A percentile compares a stretch with the other conserved stretches of the same genome.
phyloP scores from a whole-genome alignment of 2,329 filamentous ascomycete genomes.

The Coniella lustricola region DNA sequence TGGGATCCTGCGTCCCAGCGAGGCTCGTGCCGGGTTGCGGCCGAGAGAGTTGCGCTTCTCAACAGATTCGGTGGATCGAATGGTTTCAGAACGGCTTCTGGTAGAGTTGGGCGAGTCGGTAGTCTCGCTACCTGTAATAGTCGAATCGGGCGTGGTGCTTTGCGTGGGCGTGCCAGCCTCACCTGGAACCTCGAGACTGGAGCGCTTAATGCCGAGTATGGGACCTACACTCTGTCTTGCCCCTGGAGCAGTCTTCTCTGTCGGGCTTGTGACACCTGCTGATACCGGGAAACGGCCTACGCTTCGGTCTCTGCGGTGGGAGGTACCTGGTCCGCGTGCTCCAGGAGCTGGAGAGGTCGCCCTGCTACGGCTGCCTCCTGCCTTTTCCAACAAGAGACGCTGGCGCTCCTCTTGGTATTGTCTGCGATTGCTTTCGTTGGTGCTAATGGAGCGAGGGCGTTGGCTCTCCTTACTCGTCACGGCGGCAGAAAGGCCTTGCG shows the following conservation, averaged over 20 bases:
- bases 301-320: constrained; percentile 75
- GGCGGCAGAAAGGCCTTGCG: constrained; percentile 53
- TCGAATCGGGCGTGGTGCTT: constrained; percentile 19
- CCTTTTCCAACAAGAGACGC: constrained; percentile 67
- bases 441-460: constrained; percentile 81
- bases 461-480: constrained; percentile 29
- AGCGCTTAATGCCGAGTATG: constrained; percentile 46
- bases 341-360: constrained; percentile 66
- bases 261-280: constrained; percentile 47
- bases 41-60: constrained; percentile 62
- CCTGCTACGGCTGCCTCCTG: constrained; percentile 58
- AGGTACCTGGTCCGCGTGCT: constrained; percentile 30
- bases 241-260: constrained; percentile 41
- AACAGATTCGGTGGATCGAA: constrained; percentile 24
- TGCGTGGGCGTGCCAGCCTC: constrained; percentile 34
- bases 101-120: constrained; percentile 16
- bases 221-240: constrained; percentile 40
- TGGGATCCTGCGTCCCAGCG: constrained; percentile 42
- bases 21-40: constrained; percentile 45
- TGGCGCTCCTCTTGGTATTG: constrained; percentile 91
- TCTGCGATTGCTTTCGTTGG: constrained; percentile 90
- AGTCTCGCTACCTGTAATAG: constrained; percentile 17
- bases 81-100: constrained; percentile 14
- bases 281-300: constrained; percentile 72
- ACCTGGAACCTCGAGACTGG: constrained; percentile 77